phyloP scores from a whole-genome alignment of 768 basidiomycete species.

The Tephrocybe sp. region DNA sequence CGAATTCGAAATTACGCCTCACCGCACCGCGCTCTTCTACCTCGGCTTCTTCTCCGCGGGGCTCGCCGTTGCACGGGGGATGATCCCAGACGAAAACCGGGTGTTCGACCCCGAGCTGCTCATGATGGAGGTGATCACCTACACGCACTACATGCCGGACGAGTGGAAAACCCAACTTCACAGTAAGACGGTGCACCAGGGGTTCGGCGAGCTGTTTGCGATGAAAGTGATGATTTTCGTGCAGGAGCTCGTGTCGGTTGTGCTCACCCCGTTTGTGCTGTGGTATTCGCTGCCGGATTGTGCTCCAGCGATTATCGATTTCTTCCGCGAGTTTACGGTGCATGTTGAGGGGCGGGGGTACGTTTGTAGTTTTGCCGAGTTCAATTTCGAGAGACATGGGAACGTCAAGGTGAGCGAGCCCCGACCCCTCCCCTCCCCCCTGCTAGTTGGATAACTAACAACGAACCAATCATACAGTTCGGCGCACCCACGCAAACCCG shows the following conservation, averaged over 20 bases:
- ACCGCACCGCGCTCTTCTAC: constrained; percentile 93
- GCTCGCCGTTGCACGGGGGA: constrained; percentile 86
- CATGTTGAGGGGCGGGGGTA: constrained; percentile 97
- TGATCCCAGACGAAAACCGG: constrained; percentile 92
- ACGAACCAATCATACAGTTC: constrained; percentile 46
- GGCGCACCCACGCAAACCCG: constrained; percentile 73
- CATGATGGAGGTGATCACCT: constrained; percentile 88
- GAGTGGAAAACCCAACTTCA: constrained; percentile 90
- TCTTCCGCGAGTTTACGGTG: constrained; percentile 97
- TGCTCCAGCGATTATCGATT: constrained; percentile 90
- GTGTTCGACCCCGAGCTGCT: constrained; percentile 93
- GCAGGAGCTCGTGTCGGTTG: constrained; percentile 86
- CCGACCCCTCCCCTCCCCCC: too few species aligned
- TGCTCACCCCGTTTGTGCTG: constrained; percentile 91
- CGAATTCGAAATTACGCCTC: constrained; percentile 92
- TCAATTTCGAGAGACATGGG: constrained; percentile 94
- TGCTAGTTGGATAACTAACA: too few species aligned
- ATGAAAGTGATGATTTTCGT: constrained; percentile 88
- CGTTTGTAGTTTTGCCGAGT: constrained; percentile 97
- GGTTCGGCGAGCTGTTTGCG: constrained; percentile 91
- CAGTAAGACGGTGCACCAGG: constrained; percentile 86
- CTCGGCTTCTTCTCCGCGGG: constrained; percentile 83
- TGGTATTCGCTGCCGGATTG: constrained; percentile 91
- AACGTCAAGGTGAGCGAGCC: constrained; percentile 83
- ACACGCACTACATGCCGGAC: constrained; percentile 95